Conservation (phyloP, 2,329 filamentous ascomycete species). For the Colletotrichum horii region DNA sequence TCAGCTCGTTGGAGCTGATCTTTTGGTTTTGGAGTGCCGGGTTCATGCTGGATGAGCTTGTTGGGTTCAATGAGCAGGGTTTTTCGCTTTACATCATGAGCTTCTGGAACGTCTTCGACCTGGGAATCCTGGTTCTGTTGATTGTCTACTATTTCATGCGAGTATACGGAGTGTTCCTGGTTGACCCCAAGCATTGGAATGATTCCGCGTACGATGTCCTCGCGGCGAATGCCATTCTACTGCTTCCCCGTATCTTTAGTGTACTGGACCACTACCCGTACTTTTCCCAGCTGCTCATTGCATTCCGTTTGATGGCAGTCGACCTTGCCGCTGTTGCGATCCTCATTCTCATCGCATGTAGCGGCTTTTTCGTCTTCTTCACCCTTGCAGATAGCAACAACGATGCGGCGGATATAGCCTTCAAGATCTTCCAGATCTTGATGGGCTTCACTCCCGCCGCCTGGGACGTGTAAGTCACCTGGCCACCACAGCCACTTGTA, state of each 20-base stretch:
- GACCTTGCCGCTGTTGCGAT: slow-evolving; percentile 86
- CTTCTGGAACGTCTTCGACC: slow-evolving; percentile 95
- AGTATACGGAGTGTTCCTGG: slow-evolving; percentile 84
- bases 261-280: slow-evolving; percentile 95
- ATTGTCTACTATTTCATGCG: slow-evolving; percentile 90
- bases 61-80: slow-evolving; percentile 95
- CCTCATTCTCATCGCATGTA: slow-evolving; percentile 85
- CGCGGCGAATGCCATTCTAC: slow-evolving; percentile 85
- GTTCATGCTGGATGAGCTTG: slow-evolving; percentile 95
- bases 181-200: slow-evolving; percentile 77
- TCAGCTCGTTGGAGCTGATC: slow-evolving; percentile 83
- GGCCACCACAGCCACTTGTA: neutral
- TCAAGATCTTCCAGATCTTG: slow-evolving; percentile 89
- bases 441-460: slow-evolving; percentile 97
- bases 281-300: slow-evolving; percentile 92
- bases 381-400: slow-evolving; percentile 78
- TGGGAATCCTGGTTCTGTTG: slow-evolving; percentile 85
- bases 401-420: slow-evolving; percentile 78
- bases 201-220: slow-evolving; percentile 93
- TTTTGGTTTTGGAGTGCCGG: slow-evolving; percentile 99
- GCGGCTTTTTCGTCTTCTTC: slow-evolving; percentile 95
- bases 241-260: slow-evolving; percentile 91
- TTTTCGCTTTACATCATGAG: slow-evolving; percentile 97
- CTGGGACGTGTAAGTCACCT: slow-evolving; percentile 75
- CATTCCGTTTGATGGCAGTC: slow-evolving; percentile 91